phyloP scores from a whole-genome alignment of 2,329 filamentous ascomycete genomes.

The Laburnicola sp. region DNA sequence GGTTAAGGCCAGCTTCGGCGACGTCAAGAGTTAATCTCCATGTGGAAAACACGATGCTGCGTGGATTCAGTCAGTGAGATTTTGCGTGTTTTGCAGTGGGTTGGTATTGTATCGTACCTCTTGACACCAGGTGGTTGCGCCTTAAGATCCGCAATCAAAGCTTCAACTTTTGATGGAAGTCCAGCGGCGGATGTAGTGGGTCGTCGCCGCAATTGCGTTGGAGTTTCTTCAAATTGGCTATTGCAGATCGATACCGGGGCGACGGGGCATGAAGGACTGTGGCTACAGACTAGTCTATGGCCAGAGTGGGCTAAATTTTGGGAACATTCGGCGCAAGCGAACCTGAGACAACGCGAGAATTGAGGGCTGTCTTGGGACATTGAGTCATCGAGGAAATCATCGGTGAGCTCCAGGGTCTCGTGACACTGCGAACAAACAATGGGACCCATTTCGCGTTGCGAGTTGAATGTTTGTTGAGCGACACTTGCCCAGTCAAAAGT shows the following conservation, averaged over 20 bases:
- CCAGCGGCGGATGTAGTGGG: neutral
- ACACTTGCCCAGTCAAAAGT: conserved; percentile 9
- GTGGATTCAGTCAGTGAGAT: neutral
- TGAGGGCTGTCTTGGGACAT: conserved; percentile 4
- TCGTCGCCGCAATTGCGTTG: no score
- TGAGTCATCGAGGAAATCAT: conserved; percentile 5
- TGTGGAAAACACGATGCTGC: conserved; percentile 56
- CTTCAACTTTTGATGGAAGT: conserved; percentile 37
- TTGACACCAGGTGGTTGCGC: conserved; percentile 33
- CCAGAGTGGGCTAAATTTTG: conserved; percentile 5
- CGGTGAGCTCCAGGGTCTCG: conserved; percentile 8
- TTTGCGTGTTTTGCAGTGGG: neutral
- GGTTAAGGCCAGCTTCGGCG: conserved; percentile 47
- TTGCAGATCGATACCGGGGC: conserved; percentile 14
- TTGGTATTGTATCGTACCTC: conserved; percentile 30
- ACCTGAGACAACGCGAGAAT: conserved; percentile 20
- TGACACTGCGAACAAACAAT: conserved; percentile 19
- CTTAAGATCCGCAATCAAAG: conserved; percentile 41
- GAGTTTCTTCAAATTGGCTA: conserved; percentile 12
- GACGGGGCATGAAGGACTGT: conserved; percentile 16
- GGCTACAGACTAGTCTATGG: conserved; percentile 15
- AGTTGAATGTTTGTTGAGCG: conserved; percentile 19
- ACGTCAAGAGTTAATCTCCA: conserved; percentile 57
- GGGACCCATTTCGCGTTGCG: conserved; percentile 15
- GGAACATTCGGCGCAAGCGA: conserved; percentile 18